Conservation (phyloP, 495 filamentous ascomycete genomes). For the Aspergillus panamensis region DNA sequence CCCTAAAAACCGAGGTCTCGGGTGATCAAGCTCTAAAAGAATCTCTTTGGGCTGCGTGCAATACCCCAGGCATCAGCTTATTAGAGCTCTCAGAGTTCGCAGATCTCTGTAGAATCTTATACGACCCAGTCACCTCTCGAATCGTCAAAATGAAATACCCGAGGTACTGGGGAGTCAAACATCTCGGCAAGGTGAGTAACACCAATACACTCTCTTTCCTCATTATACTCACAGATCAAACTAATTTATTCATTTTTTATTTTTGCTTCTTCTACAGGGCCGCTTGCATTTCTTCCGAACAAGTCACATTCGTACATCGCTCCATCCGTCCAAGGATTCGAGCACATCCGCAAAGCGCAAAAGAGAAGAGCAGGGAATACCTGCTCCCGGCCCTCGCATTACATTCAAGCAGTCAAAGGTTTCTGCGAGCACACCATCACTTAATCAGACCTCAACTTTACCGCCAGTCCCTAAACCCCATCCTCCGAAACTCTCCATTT, state of each 20-base stretch:
- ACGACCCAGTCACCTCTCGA: slow-evolving; percentile 60
- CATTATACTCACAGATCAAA: slow-evolving; percentile 9
- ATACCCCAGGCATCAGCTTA: slow-evolving; percentile 60
- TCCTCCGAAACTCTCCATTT: slow-evolving; percentile 32
- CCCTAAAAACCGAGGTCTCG: slow-evolving; percentile 67
- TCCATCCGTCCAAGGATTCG: slow-evolving; percentile 32
- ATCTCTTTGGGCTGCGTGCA: slow-evolving; percentile 74
- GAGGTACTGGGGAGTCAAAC: slow-evolving; percentile 62
- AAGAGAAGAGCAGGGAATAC: slow-evolving; percentile 41
- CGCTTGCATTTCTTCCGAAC: slow-evolving; percentile 41
- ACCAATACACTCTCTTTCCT: background rate
- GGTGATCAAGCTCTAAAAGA: slow-evolving; percentile 59
- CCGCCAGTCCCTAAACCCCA: slow-evolving; percentile 35
- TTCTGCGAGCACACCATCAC: slow-evolving; percentile 23
- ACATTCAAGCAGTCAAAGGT: slow-evolving; percentile 47
- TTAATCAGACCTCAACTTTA: slow-evolving; percentile 12
- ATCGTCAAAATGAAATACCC: slow-evolving; percentile 64
- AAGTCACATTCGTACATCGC: slow-evolving; percentile 29
- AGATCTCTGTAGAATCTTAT: slow-evolving; percentile 73
- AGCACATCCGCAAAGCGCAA: slow-evolving; percentile 36
- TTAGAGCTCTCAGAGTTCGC: slow-evolving; percentile 73
- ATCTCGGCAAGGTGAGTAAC: slow-evolving; percentile 55
- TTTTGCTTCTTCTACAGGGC: slow-evolving; percentile 19
- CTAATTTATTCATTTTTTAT: background rate
- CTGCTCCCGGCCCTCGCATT: slow-evolving; percentile 39